A percentile compares a stretch with the other conserved stretches of the same genome.
These are phyloP conservation scores for Leccinum subgranulosum DNA, from an alignment of 768 basidiomycete species.

Conservation along the genomic window DNA sequence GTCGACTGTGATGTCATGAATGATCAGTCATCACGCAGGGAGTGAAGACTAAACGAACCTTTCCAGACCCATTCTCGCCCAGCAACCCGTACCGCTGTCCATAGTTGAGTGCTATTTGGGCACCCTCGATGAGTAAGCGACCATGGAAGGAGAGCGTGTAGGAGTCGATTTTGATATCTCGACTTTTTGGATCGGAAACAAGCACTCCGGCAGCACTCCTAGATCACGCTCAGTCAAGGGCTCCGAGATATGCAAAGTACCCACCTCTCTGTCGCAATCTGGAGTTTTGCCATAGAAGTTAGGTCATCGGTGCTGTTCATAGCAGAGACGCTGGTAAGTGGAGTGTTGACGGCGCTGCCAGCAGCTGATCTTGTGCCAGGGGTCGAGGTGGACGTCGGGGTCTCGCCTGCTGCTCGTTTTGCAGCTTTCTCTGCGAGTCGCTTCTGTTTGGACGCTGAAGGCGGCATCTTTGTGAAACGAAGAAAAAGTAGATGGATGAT, in stretches of 20 bases:
- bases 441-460: conserved; percentile 87
- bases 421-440: conserved; percentile 93
- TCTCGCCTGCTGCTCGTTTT: conserved; percentile 60
- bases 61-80: conserved; percentile 98
- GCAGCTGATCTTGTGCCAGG: conserved; percentile 59
- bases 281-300: conserved; percentile 83
- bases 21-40: background rate
- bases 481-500: conserved; percentile 19
- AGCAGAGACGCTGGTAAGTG: conserved; percentile 79
- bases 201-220: conserved; percentile 92
- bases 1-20: conserved; percentile 62
- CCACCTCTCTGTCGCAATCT: conserved; percentile 86
- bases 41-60: conserved; percentile 50
- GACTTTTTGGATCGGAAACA: conserved; percentile 85
- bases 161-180: conserved; percentile 96
- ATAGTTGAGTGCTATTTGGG: conserved; percentile 78
- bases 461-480: conserved; percentile 49
- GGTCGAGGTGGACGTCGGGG: conserved; percentile 49
- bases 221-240: conserved; percentile 8
- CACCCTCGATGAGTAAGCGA: conserved; percentile 66
- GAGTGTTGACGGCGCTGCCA: conserved; percentile 68
- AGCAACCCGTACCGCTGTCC: conserved; percentile 93
- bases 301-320: conserved; percentile 80
- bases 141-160: conserved; percentile 98
- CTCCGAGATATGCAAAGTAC: conserved; percentile 1